Evolutionary conservation across 768 basidiomycete species (phyloP).

Genomic region (Cubamyces sp.): DNA sequence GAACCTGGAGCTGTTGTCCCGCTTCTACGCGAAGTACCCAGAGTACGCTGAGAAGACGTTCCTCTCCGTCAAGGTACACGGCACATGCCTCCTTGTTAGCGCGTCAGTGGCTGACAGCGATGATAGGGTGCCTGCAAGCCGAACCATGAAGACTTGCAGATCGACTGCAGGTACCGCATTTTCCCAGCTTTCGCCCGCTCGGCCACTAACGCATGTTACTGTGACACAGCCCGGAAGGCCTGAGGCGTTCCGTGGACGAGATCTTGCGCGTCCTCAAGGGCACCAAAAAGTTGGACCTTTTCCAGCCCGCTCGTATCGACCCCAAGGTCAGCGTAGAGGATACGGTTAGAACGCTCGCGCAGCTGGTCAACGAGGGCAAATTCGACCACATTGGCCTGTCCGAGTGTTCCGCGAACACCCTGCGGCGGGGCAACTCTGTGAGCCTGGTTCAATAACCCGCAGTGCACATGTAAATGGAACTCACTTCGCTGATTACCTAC

Average conservation of each 20-base stretch:
- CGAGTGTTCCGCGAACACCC: conserved; percentile 52
- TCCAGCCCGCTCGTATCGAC: conserved; percentile 54
- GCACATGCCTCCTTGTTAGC: neutral
- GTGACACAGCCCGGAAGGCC: conserved; percentile 35
- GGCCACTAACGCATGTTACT: neutral
- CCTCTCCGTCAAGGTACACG: conserved; percentile 50
- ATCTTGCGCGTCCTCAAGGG: conserved; percentile 49
- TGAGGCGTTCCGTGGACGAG: conserved; percentile 49
- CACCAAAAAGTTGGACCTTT: conserved; percentile 62
- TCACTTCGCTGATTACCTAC: too few species aligned
- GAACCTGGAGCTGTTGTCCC: conserved; percentile 51
- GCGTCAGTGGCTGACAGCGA: too few species aligned
- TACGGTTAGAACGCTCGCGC: conserved; percentile 42
- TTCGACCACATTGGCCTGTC: conserved; percentile 63
- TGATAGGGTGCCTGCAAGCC: neutral
- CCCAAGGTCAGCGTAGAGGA: conserved; percentile 40
- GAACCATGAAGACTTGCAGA: neutral
- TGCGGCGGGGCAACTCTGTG: conserved; percentile 42
- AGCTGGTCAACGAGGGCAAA: conserved; percentile 54
- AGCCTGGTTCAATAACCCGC: neutral
- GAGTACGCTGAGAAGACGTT: conserved; percentile 48
- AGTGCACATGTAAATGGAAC: neutral
- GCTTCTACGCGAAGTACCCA: conserved; percentile 53
- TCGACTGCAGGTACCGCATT: neutral
- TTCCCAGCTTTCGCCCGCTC: neutral